These are phyloP conservation scores for Brassica carinata DNA, from an alignment of 345 rosid species.

Conservation along the genomic window DNA sequence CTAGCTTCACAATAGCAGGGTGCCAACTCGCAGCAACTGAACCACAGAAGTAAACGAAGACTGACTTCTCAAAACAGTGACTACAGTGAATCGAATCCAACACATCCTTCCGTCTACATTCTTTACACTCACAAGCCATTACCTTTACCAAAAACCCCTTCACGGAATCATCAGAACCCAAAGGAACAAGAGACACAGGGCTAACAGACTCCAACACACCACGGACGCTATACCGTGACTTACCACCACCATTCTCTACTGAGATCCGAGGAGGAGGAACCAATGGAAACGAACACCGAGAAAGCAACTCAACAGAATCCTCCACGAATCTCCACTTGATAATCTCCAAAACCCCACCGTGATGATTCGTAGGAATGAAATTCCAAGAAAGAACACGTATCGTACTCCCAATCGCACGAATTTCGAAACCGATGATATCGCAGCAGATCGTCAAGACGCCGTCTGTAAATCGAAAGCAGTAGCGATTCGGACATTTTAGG, in stretches of 20 bases:
- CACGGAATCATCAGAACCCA: constrained; percentile 32
- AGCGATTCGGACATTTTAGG: constrained; percentile 55
- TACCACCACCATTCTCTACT: constrained; percentile 30
- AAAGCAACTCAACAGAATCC: constrained; percentile 28
- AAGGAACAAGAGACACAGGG: constrained; percentile 71
- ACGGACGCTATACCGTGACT: constrained; percentile 48
- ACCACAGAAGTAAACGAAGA: constrained; percentile 65
- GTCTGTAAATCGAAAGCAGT: constrained; percentile 76
- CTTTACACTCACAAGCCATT: constrained; percentile 61
- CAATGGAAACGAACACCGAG: constrained; percentile 49
- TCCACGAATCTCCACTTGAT: constrained; percentile 57
- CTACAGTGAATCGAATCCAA: constrained; percentile 5
- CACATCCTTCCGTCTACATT: constrained; percentile 39
- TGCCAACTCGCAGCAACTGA: constrained; percentile 64
- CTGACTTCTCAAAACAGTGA: constrained; percentile 50
- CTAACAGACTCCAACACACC: constrained; percentile 67
- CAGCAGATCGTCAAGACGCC: constrained; percentile 63
- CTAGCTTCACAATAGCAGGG: constrained; percentile 65
- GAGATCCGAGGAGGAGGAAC: constrained; percentile 27
- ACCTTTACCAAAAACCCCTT: constrained; percentile 62
- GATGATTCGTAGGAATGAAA: constrained; percentile 59
- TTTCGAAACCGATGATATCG: constrained; percentile 57
- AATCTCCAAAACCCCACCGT: constrained; percentile 71
- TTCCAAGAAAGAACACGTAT: constrained; percentile 70
- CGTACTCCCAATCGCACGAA: constrained; percentile 44